These are phyloP conservation scores for Sclerotinia minor DNA, from an alignment of 2,329 filamentous ascomycete species.

Conservation along the genomic window DNA sequence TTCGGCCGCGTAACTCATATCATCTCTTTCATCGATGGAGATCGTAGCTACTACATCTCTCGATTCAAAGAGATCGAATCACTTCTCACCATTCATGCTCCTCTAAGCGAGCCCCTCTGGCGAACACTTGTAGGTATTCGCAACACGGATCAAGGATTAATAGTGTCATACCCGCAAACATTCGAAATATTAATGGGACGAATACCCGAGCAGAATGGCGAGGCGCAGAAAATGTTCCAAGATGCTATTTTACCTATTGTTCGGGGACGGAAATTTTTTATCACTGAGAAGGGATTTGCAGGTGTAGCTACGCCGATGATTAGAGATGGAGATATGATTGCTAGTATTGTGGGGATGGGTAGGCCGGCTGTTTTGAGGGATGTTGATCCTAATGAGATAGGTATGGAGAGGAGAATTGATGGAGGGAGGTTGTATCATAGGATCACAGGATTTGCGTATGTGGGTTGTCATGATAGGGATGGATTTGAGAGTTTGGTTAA, in stretches of 20 bases:
- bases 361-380: neutral
- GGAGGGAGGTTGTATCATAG: neutral
- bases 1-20: slow-evolving; percentile 11
- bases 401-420: neutral
- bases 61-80: slow-evolving; percentile 10
- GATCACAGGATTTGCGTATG: slow-evolving; percentile 14
- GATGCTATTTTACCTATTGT: slow-evolving; percentile 13
- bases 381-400: neutral
- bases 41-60: neutral
- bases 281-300: slow-evolving; percentile 12
- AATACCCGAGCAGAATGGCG: neutral
- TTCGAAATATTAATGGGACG: slow-evolving; percentile 14
- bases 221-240: slow-evolving; percentile 8
- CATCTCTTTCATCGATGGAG: slow-evolving; percentile 13
- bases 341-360: neutral
- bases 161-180: neutral
- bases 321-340: slow-evolving; percentile 4
- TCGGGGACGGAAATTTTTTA: neutral
- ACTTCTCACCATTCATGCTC: neutral
- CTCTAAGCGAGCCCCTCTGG: slow-evolving; percentile 4
- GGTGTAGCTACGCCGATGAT: slow-evolving; percentile 9
- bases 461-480: slow-evolving; percentile 10
- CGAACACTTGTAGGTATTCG: slow-evolving; percentile 14
- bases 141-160: neutral
- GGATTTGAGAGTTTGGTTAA: neutral